phyloP scores from a whole-genome alignment of 1,284 basidiomycete genomes.

The Trichosporon ovoides region DNA sequence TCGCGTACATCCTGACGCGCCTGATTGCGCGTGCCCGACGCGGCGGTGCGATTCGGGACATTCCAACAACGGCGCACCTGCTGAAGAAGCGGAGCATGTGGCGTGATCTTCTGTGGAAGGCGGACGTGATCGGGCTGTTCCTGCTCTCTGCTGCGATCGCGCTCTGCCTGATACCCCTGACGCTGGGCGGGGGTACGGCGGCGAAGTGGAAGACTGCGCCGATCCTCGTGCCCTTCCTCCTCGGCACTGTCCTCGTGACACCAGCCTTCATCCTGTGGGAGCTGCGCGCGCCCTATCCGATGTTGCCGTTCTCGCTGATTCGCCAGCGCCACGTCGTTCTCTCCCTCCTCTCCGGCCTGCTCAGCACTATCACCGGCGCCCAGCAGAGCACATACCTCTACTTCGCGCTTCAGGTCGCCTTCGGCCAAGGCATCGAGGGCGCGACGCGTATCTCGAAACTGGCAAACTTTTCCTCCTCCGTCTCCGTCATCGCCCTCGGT shows the following conservation, averaged over 20 bases:
- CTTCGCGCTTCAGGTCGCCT: slow-evolving; percentile 43
- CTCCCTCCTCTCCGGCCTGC: slow-evolving; percentile 39
- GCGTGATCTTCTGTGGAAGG: slow-evolving; percentile 44
- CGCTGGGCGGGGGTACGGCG: slow-evolving; percentile 38
- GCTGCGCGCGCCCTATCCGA: slow-evolving; percentile 41
- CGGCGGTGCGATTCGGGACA: slow-evolving; percentile 29
- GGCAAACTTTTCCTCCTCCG: slow-evolving; percentile 45
- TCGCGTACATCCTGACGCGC: slow-evolving; percentile 39
- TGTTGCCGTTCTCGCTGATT: slow-evolving; percentile 47
- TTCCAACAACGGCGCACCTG: slow-evolving; percentile 29
- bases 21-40: slow-evolving; percentile 38
- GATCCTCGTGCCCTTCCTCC: slow-evolving; percentile 44
- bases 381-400: slow-evolving; percentile 40
- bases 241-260: slow-evolving; percentile 39
- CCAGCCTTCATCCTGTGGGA: slow-evolving; percentile 47
- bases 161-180: slow-evolving; percentile 43
- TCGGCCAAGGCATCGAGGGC: slow-evolving; percentile 29
- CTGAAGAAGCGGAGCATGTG: background rate
- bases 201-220: slow-evolving; percentile 35
- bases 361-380: slow-evolving; percentile 42
- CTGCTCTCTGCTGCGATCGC: slow-evolving; percentile 24
- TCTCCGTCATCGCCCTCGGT: slow-evolving; percentile 43
- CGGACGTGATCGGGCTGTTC: slow-evolving; percentile 47
- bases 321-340: slow-evolving; percentile 44
- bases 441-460: slow-evolving; percentile 41